A percentile compares a stretch with the other conserved stretches of the same genome.
These are phyloP conservation scores for Leucogyrophana mollusca DNA, from an alignment of 768 basidiomycete species.

Conservation along the genomic window DNA sequence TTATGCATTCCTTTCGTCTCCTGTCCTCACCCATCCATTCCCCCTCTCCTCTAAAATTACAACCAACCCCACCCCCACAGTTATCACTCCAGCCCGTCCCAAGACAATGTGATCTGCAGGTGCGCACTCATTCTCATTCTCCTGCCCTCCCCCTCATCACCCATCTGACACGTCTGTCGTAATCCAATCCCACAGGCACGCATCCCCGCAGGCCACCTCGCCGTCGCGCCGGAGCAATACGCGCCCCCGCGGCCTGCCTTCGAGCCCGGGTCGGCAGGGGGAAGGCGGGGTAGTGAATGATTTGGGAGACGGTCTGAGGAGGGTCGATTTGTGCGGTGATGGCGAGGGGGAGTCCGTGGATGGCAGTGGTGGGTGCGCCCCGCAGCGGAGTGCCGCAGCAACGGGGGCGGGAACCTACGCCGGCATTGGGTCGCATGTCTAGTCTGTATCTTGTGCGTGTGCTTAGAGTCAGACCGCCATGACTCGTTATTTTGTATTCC, in stretches of 20 bases:
- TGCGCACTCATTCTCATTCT: too few species aligned
- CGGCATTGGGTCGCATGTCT: constrained; percentile 47
- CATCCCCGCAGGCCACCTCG: constrained; percentile 82
- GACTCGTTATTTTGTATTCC: too few species aligned
- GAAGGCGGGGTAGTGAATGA: constrained; percentile 21
- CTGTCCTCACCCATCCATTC: neutral
- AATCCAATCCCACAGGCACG: too few species aligned
- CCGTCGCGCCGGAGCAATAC: constrained; percentile 66
- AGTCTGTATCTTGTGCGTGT: too few species aligned
- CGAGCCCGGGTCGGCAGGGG: constrained; percentile 62
- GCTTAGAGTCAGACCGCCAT: too few species aligned
- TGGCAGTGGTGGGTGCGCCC: too few species aligned
- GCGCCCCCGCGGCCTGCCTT: constrained; percentile 67
- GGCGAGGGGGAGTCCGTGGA: constrained; percentile 8
- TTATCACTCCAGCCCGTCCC: constrained; percentile 89
- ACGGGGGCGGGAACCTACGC: too few species aligned
- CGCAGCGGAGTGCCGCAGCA: too few species aligned
- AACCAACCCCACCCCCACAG: constrained; percentile 44
- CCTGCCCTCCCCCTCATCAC: too few species aligned
- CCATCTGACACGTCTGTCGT: too few species aligned
- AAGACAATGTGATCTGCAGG: constrained; percentile 67
- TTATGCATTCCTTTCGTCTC: neutral
- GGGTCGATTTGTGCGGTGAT: constrained; percentile 3
- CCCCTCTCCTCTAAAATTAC: too few species aligned
- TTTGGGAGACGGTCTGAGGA: constrained; percentile 31